Base-by-base conservation (phyloP, 208 protist genomes). In the Crithidia sp. region DNA sequence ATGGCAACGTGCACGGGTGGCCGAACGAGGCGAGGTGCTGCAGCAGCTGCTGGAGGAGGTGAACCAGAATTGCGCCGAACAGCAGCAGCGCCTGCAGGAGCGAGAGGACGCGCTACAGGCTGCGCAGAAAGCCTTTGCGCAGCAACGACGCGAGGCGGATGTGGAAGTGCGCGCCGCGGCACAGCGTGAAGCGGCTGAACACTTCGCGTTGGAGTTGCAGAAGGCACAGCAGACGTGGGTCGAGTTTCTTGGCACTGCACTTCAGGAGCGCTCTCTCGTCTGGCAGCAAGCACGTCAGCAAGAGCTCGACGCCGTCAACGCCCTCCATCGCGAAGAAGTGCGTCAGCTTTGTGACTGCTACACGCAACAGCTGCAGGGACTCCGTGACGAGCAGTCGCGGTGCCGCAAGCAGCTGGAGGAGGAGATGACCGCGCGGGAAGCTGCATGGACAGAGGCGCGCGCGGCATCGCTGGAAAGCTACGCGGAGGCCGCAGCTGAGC, bases 261-360 rank as follows among this genome's bases (percentile, higher is more conserved):
- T 74, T 41, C 67, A 52, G 60, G 47, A 61, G 40, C 74, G 74
- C 53, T 70, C 57, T 52, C 40, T 50, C 3, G 43, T 19, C 39
- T 79, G 74, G 74, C 67, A 72, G 13, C 67, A 74, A 12, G 47
- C 54, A 4, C 80, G 75, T 2, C 43, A 43, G 43, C 44, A 56
- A 9, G 63, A 70, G 47, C 37, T 73, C 68, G 60, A 60, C 13
- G 9, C 19, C 17, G 13, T 81, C 43, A 41, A 40, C 5, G 17
- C 36, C 17, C 4, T 63, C 4, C 78, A 77, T 53, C 37, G 53
- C 8, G 16, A 72, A 4, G 72, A 83, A 40, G 16, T 76, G 12
- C 39, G 4, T 40, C 58, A 69, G 19, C 52, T 77, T 17, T 55
- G 65, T 37, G 39, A 14, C 6, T 53, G 50, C 39, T 58, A 78